Conservation (phyloP, 139 green algal species). For the Prasinococcaceae sp. region DNA sequence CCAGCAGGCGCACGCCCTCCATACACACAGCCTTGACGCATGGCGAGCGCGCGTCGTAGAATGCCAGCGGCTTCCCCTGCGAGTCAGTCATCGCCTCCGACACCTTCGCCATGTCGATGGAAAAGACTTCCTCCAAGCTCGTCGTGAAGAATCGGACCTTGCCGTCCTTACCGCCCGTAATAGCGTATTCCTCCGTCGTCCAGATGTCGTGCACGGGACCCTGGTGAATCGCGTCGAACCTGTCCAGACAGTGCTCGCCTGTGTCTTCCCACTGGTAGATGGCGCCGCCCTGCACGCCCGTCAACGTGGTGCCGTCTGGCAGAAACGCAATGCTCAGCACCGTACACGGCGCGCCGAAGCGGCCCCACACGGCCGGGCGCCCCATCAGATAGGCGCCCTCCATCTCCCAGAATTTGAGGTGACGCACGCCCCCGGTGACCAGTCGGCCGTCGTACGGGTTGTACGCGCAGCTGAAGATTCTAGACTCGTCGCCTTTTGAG, state of each 20-base stretch:
- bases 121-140: conserved; percentile 14
- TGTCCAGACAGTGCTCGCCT: conserved; percentile 11
- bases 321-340: conserved; percentile 11
- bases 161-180: conserved; percentile 17
- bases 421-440: conserved; percentile 14
- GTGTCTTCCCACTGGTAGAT: conserved; percentile 15
- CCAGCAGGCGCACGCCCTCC: conserved; percentile 1
- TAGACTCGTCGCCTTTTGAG: conserved; percentile 10
- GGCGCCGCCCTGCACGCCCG: conserved; percentile 12
- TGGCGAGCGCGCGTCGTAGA: conserved; percentile 6
- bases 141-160: conserved; percentile 20
- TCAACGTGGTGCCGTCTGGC: conserved; percentile 10
- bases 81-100: conserved; percentile 6
- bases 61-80: conserved; percentile 10
- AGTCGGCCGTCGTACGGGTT: conserved; percentile 17
- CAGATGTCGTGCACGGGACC: conserved; percentile 18
- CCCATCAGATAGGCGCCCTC: conserved; percentile 13
- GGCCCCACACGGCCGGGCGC: conserved; percentile 11
- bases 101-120: conserved; percentile 16
- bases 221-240: conserved; percentile 13
- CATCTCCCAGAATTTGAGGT: conserved; percentile 20
- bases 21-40: conserved; percentile 11
- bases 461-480: conserved; percentile 14
- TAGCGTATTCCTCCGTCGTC: conserved; percentile 14
- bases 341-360: conserved; percentile 2